Conservation (phyloP, 176 grass and related monocot species). For the Areca catechu region DNA sequence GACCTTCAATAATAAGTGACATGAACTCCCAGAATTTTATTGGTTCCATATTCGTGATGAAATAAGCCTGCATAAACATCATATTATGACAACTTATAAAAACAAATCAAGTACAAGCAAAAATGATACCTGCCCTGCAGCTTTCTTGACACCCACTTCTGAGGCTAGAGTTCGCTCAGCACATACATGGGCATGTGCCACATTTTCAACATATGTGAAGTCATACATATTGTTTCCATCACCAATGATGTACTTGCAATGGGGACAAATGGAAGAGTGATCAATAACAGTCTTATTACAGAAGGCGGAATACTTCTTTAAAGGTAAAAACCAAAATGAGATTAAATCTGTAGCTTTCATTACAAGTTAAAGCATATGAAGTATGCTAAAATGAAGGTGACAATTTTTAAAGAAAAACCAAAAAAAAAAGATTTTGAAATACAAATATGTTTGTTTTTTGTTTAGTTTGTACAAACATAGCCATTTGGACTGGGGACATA, state of each 20-base stretch:
- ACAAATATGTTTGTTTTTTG: too few relatives aligned
- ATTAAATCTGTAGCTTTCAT: too few relatives aligned
- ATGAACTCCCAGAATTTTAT: constrained; percentile 99
- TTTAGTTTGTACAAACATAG: too few relatives aligned
- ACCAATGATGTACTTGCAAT: constrained; percentile 72
- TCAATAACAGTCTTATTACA: neutral
- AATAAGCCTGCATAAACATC: constrained; percentile 57
- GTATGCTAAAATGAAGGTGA: too few relatives aligned
- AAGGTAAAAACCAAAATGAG: too few relatives aligned
- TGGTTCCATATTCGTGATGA: constrained; percentile 91
- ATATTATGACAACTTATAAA: neutral
- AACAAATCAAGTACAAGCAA: constrained; percentile 10
- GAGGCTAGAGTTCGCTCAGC: constrained; percentile 76
- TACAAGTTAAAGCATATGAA: too few relatives aligned
- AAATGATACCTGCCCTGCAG: constrained; percentile 73
- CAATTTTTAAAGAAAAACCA: too few relatives aligned
- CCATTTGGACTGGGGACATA: too few relatives aligned
- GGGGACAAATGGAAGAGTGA: neutral
- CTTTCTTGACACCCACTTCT: constrained; percentile 65
- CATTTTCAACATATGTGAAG: constrained; percentile 99
- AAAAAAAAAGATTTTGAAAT: too few relatives aligned
- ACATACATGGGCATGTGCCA: constrained; percentile 89
- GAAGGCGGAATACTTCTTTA: too few relatives aligned
- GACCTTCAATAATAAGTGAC: constrained; percentile 91
- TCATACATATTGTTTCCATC: constrained; percentile 88